phyloP scores from a whole-genome alignment of 2,329 filamentous ascomycete species.

The Didymella pinodella region DNA sequence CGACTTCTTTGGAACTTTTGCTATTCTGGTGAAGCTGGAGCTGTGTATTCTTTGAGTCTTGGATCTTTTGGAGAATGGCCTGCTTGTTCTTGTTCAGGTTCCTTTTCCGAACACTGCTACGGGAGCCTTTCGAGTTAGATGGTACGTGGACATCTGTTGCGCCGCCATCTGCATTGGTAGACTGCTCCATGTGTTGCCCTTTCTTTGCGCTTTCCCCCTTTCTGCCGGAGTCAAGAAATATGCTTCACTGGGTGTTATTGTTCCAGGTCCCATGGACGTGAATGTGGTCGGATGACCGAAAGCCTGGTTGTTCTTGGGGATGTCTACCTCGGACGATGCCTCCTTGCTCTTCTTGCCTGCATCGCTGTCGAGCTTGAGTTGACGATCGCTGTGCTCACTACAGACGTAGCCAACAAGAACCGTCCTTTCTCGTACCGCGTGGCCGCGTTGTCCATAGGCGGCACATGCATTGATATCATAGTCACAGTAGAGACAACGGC shows the following conservation, averaged over 20 bases:
- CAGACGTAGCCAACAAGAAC: conserved; percentile 87
- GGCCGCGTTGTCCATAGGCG: conserved; percentile 75
- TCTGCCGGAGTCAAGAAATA: neutral
- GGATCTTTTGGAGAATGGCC: neutral
- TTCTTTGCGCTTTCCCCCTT: neutral
- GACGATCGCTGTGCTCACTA: conserved; percentile 58
- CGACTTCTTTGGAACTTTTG: too few species aligned
- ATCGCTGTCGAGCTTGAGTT: neutral
- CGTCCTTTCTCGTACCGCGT: conserved; percentile 74
- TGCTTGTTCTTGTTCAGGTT: neutral
- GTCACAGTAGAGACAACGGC: conserved; percentile 85
- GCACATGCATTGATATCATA: conserved; percentile 86
- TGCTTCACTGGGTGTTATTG: neutral
- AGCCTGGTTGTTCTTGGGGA: neutral
- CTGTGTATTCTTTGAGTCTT: neutral
- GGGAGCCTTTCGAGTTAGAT: neutral
- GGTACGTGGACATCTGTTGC: neutral
- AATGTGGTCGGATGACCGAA: neutral
- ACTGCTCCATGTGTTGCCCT: neutral
- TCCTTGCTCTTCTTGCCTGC: neutral
- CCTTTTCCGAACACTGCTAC: neutral
- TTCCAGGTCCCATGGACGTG: neutral
- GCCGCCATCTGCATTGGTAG: neutral
- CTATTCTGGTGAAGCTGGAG: neutral
- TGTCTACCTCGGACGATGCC: neutral